Conservation (phyloP, 305 asterid genomes). For the Euphrasia arctica region DNA sequence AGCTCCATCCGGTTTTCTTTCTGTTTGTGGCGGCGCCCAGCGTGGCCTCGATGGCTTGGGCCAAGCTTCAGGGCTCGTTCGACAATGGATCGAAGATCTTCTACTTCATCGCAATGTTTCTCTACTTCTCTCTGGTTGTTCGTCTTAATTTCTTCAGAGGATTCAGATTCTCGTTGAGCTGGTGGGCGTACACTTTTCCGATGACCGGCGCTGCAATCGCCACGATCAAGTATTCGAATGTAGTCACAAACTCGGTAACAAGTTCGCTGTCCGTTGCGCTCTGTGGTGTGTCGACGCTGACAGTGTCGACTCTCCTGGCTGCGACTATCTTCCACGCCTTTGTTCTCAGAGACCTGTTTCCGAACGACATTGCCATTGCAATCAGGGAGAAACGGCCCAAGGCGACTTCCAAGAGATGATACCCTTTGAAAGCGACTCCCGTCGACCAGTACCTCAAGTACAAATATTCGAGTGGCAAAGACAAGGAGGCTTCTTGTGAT, state of each 20-base stretch:
- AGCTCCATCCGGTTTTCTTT: constrained; percentile 86
- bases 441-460: constrained; percentile 47
- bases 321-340: constrained; percentile 67
- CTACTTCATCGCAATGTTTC: constrained; percentile 76
- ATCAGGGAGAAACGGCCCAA: constrained; percentile 47
- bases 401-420: constrained; percentile 36
- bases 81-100: constrained; percentile 57
- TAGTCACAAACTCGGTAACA: constrained; percentile 38
- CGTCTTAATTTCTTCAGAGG: constrained; percentile 84
- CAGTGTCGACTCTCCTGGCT: constrained; percentile 50
- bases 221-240: constrained; percentile 56
- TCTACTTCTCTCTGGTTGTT: constrained; percentile 72
- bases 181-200: constrained; percentile 98
- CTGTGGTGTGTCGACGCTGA: constrained; percentile 46
- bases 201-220: constrained; percentile 92
- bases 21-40: constrained; percentile 92
- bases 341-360: constrained; percentile 61
- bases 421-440: constrained; percentile 29
- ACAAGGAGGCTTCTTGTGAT: constrained; percentile 38
- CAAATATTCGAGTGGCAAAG: constrained; percentile 38
- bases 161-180: constrained; percentile 73
- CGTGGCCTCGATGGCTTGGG: constrained; percentile 88
- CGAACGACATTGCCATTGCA: constrained; percentile 74
- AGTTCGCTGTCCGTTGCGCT: constrained; percentile 40
- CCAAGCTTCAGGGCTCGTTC: constrained; percentile 63